Base-by-base conservation (phyloP, 306 rosid genomes). In the Castanea crenata region DNA sequence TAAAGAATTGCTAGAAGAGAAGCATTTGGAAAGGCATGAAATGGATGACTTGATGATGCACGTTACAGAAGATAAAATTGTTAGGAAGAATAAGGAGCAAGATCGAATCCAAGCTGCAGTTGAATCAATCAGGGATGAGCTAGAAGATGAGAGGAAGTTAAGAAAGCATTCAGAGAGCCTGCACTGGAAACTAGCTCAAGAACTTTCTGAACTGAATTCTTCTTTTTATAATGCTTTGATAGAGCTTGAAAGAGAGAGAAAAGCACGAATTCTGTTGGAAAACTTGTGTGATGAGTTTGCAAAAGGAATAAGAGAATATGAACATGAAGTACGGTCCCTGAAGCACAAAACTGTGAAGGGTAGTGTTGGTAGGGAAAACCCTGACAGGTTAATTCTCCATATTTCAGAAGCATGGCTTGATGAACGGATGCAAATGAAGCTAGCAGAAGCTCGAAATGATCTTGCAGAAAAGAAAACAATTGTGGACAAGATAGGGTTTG, bases 321-420 rank as follows among this genome's bases (percentile, higher is more conserved):
- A 93, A 67, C 91, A 82, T 74, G 92, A 89, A 83, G 81, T 91
- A 31, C 89, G 86, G 49, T 80, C 77, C 21, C 58, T 87, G 32
- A 81, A 86, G 84, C 80, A 85, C 69, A 88, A 82, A 63, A 75
- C 89, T 5, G 89, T 83, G 35, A 86, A 85, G 76, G 78, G 81
- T 63, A 84, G 77, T 57, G 81, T 80, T 74, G 61, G 82, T 44
- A 76, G 64, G 62, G 80, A 76, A 68, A 74, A 74, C 31, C 73
- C 72, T 65, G 94, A 91, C 76, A 82, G 85, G 68, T 72, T 90
- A 58, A 78, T 93, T 81, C 93, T 90, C 71, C 92, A 89, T 70
- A 86, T 93, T 73, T 91, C 98, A 20, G 97, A 93, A 87, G 93
- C 93, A 15, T 93, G 98, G 98, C 91, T 93, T 54, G 98, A 93